Conservation (phyloP, 805 yeast species). For the Kluyveromyces siamensis region DNA sequence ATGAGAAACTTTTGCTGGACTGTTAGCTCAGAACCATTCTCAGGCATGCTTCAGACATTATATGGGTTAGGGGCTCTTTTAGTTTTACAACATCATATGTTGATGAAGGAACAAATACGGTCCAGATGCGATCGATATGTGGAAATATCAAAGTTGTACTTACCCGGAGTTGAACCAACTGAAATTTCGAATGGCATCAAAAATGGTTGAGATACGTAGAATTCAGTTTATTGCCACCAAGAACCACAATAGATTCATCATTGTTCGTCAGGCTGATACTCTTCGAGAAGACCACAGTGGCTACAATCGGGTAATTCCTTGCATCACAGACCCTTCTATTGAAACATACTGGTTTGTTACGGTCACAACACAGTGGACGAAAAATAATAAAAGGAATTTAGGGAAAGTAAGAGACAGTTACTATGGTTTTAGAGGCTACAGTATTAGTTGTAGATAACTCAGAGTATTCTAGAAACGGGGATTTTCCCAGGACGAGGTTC, state of each 20-base stretch:
- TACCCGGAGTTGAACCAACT: neutral
- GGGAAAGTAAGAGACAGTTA: slow-evolving; percentile 6
- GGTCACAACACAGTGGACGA: neutral
- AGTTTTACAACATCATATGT: too few species aligned
- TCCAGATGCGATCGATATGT: too few species aligned
- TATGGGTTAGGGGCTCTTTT: neutral
- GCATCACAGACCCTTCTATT: neutral
- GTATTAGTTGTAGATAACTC: slow-evolving; percentile 94
- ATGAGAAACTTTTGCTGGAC: slow-evolving; percentile 7
- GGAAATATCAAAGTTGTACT: neutral
- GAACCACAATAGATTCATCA: neutral
- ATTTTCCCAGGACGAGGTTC: slow-evolving; percentile 76
- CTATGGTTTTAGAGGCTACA: slow-evolving; percentile 92
- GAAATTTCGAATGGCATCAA: neutral
- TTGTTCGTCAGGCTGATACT: neutral
- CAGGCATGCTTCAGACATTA: neutral
- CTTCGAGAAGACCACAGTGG: too few species aligned
- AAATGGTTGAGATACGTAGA: neutral
- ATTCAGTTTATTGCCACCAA: neutral
- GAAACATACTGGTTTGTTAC: neutral
- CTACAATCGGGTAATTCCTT: too few species aligned
- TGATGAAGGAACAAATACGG: too few species aligned
- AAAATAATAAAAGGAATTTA: neutral
- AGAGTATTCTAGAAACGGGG: slow-evolving; percentile 94
- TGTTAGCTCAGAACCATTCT: slow-evolving; percentile 1